Conservation (phyloP, 768 basidiomycete species). For the Pisolithus marmoratus region DNA sequence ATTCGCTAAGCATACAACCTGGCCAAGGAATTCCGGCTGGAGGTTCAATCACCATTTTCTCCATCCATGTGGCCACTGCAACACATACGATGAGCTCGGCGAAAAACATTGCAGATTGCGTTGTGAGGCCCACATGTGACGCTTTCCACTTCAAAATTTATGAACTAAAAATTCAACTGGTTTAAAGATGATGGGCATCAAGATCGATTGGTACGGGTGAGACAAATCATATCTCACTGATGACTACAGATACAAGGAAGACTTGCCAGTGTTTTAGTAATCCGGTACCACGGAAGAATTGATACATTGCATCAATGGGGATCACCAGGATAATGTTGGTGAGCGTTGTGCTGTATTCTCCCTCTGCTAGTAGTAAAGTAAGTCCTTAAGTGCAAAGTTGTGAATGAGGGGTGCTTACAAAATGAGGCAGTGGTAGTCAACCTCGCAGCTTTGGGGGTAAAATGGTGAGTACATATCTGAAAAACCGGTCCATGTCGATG, state of each 20-base stretch:
- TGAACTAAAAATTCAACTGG: conserved; percentile 18
- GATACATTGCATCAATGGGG: conserved; percentile 16
- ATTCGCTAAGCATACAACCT: conserved; percentile 11
- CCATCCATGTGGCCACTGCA: conserved; percentile 13
- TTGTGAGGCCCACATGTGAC: too few species aligned
- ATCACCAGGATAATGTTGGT: conserved; percentile 19
- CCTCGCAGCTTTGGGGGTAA: conserved; percentile 11
- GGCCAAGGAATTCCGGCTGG: conserved; percentile 12
- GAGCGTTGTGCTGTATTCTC: conserved; percentile 7
- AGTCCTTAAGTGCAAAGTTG: not conserved
- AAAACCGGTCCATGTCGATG: not conserved
- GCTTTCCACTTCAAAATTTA: not conserved
- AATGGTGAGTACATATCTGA: not conserved
- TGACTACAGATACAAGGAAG: conserved; percentile 7
- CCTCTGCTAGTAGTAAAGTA: conserved; percentile 9
- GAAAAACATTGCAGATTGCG: conserved; percentile 8
- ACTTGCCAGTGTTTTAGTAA: not conserved
- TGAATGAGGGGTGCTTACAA: conserved; percentile 7
- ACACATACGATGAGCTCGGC: conserved; percentile 12
- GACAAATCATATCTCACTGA: conserved; percentile 8
- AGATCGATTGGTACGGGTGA: not conserved
- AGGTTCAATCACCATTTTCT: conserved; percentile 8
- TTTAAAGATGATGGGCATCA: not conserved
- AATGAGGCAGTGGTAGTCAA: conserved; percentile 17
- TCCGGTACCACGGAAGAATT: not conserved